Evolutionary conservation across 208 protist genomes (phyloP).

Genomic region (Phytomonas francai): DNA sequence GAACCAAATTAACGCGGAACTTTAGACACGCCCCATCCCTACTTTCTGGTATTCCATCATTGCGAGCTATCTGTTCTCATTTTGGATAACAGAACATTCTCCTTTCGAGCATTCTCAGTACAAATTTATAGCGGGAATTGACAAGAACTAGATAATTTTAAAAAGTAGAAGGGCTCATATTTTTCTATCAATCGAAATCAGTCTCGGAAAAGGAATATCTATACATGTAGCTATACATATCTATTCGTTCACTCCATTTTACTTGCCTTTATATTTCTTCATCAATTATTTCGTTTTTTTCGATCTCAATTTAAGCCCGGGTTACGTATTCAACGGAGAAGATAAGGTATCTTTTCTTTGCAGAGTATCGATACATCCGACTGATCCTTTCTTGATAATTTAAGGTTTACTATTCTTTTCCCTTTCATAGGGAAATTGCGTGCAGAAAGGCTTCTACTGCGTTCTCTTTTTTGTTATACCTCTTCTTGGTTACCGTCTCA

Average conservation of each 20-base stretch:
- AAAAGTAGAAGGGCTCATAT: neutral
- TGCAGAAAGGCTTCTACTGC: neutral
- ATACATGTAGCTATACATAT: neutral
- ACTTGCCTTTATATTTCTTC: neutral
- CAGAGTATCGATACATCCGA: neutral
- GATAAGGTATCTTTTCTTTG: neutral
- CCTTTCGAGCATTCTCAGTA: neutral
- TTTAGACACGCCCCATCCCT: neutral
- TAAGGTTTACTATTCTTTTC: neutral
- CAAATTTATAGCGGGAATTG: neutral
- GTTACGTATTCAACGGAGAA: neutral
- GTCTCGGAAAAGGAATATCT: neutral
- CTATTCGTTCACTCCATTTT: neutral
- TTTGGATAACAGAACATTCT: neutral
- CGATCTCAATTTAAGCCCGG: neutral
- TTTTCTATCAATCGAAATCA: neutral
- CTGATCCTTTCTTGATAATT: neutral
- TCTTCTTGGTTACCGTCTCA: neutral
- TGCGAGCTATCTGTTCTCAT: neutral
- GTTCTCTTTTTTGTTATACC: conserved; percentile 8
- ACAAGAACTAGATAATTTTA: neutral
- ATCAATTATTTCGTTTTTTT: neutral
- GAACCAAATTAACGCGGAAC: neutral
- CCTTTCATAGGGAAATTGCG: neutral
- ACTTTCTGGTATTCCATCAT: neutral